Base-by-base conservation (phyloP, 2,329 filamentous ascomycete genomes). In the Akanthomyces dipterigenus region DNA sequence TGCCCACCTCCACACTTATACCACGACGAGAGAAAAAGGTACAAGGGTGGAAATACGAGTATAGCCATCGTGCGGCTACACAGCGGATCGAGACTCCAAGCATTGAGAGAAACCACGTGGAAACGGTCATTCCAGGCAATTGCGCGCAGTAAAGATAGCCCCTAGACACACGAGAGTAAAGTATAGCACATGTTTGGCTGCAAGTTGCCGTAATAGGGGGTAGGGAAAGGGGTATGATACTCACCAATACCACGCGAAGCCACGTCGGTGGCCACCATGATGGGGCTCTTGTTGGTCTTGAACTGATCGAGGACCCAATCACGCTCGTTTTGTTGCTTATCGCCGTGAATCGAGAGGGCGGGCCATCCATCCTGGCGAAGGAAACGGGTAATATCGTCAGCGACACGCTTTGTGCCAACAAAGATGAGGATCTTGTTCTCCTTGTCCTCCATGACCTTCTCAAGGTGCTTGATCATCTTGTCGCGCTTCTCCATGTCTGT, bases 201-300 rank as follows among this genome's bases (percentile, higher is more conserved):
- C 80, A 81, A 79, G 78, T 81, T 81, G 82, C 78, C 76, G 74
- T 70, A 70, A 66, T 65, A 62, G 65, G 71, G 65, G 62, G 67
- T 70, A 71, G 72, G 72, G 77, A 76, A 73, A 79, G 77, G 76
- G 79, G 49, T 26, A 63, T 83, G 81, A 86, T 89, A 93, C 92
- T 96, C 96, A 97, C 95, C 95, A 81, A 99, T 97, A 91, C 95
- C 95, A 93, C 95, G 95, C 75, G 95, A 98, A 80, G 95, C 95
- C 80, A 99, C 95, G 75, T 98, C 95, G 68, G 95, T 99, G 80
- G 95, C 95, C 81, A 99, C 95, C 93, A 99, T 96, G 87, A 99
- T 96, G 75, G 95, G 95, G 81, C 92, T 96, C 84, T 98, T 97
- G 80, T 92, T 93, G 67, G 90, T 91, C 88, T 98, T 99, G 87